phyloP scores from a whole-genome alignment of 179 eudicot species.

The Spergularia azorica region DNA sequence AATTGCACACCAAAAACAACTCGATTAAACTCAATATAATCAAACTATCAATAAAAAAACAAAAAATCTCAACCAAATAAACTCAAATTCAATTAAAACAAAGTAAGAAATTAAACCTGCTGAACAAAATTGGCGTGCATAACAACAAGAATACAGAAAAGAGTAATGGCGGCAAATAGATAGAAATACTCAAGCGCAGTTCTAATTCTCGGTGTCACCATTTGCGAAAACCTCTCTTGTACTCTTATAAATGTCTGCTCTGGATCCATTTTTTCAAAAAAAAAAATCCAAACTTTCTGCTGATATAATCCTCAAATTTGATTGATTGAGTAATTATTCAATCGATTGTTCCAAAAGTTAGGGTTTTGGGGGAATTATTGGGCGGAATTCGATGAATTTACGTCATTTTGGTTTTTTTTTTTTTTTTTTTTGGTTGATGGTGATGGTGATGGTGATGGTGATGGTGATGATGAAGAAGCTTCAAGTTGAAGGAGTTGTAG shows the following conservation, averaged over 20 bases:
- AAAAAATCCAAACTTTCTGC: not conserved
- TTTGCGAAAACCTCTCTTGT: constrained; percentile 85
- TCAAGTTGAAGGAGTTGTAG: not conserved
- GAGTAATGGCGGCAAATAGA: constrained; percentile 66
- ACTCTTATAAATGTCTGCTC: constrained; percentile 95
- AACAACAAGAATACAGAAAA: constrained; percentile 86
- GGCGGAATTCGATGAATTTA: not conserved
- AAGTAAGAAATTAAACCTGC: constrained; percentile 52
- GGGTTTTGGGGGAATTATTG: constrained; percentile 8
- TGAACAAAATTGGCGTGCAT: constrained; percentile 99
- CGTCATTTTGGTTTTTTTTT: too few relatives aligned
- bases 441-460: not conserved
- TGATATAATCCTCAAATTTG: not conserved
- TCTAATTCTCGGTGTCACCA: constrained; percentile 68
- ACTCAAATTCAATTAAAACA: not conserved
- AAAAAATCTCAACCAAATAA: not conserved
- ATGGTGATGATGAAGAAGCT: not conserved
- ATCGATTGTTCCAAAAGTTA: not conserved
- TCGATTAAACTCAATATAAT: too few relatives aligned
- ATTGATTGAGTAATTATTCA: not conserved
- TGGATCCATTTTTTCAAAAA: constrained; percentile 64
- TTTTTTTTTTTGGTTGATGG: too few relatives aligned
- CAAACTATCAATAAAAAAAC: too few relatives aligned
- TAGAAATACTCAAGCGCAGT: constrained; percentile 69
- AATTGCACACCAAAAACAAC: too few relatives aligned